phyloP scores from a whole-genome alignment of 2,329 filamentous ascomycete genomes.

The Microdochium bolleyi region DNA sequence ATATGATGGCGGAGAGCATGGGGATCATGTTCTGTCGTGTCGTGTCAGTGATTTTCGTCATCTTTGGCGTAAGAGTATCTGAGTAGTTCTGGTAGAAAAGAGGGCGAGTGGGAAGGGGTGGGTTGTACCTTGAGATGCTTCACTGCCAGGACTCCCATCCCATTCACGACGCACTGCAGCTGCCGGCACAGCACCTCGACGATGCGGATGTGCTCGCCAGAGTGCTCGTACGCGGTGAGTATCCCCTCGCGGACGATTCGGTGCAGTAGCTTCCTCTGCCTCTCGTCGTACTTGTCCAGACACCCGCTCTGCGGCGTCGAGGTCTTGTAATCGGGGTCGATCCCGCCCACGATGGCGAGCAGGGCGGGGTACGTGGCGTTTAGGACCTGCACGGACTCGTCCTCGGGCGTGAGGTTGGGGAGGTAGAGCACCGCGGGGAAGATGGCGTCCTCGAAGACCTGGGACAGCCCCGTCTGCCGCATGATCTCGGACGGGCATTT shows the following conservation, averaged over 20 bases:
- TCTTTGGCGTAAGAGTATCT: conserved; percentile 1
- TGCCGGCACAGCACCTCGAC: conserved; percentile 47
- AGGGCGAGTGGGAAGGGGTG: conserved; percentile 12
- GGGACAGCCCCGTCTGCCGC: conserved; percentile 53
- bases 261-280: conserved; percentile 37
- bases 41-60: too few species aligned
- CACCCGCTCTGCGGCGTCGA: conserved; percentile 1
- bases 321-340: conserved; percentile 7
- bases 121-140: conserved; percentile 58
- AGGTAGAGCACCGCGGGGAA: conserved; percentile 69
- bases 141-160: conserved; percentile 52
- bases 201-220: conserved; percentile 48
- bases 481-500: conserved; percentile 47
- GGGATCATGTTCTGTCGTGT: conserved; percentile 54
- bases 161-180: conserved; percentile 38
- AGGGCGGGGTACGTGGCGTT: conserved; percentile 59
- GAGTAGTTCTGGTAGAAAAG: not conserved
- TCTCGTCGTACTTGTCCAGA: conserved; percentile 1
- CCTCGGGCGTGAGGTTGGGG: conserved; percentile 67
- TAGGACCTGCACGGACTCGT: conserved; percentile 60
- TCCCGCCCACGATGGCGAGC: conserved; percentile 44
- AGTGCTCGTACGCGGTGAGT: conserved; percentile 47
- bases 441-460: conserved; percentile 61
- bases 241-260: conserved; percentile 48
- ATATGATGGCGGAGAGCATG: conserved; percentile 55